These are phyloP conservation scores for Chaetomium globosum DNA, from an alignment of 2,329 filamentous ascomycete species.

Conservation along the genomic window DNA sequence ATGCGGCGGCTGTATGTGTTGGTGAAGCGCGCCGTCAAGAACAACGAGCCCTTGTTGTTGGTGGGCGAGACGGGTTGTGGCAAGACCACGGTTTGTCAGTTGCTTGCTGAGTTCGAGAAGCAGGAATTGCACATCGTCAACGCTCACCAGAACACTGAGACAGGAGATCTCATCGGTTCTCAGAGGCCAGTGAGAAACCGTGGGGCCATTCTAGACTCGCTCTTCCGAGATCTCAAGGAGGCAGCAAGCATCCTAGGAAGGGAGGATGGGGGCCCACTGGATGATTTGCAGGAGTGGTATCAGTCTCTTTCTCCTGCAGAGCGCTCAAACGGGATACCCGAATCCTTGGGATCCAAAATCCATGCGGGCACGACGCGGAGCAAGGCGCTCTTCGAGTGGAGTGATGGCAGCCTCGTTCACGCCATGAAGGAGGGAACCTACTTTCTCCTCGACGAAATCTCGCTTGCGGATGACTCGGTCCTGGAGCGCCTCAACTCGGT, in stretches of 20 bases:
- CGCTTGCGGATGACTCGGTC: conserved; percentile 94
- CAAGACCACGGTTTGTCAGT: conserved; percentile 94
- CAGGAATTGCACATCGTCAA: conserved; percentile 88
- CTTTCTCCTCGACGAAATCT: conserved; percentile 97
- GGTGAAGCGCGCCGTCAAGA: conserved; percentile 80
- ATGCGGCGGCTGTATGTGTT: conserved; percentile 92
- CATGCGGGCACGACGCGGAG: conserved; percentile 59
- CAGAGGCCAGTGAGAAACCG: conserved; percentile 90
- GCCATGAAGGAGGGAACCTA: conserved; percentile 89
- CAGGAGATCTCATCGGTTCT: conserved; percentile 93
- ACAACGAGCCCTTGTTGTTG: conserved; percentile 90
- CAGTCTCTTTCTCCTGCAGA: conserved; percentile 53
- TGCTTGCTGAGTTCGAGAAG: conserved; percentile 77
- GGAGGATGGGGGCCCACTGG: conserved; percentile 48
- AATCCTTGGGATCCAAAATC: conserved; percentile 52
- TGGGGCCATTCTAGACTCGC: conserved; percentile 66
- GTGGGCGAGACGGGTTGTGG: conserved; percentile 97
- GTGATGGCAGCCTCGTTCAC: conserved; percentile 87
- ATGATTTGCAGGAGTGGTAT: conserved; percentile 63
- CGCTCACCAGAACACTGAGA: conserved; percentile 97
- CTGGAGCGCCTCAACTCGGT: conserved; percentile 95
- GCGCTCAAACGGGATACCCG: conserved; percentile 49
- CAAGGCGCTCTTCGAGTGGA: conserved; percentile 94
- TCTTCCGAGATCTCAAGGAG: conserved; percentile 63
- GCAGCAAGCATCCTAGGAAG: conserved; percentile 49